A percentile compares a stretch with the other conserved stretches of the same genome.
These are phyloP conservation scores for Colletotrichum higginsianum DNA, from an alignment of 2,329 filamentous ascomycete genomes.

Conservation along the genomic window DNA sequence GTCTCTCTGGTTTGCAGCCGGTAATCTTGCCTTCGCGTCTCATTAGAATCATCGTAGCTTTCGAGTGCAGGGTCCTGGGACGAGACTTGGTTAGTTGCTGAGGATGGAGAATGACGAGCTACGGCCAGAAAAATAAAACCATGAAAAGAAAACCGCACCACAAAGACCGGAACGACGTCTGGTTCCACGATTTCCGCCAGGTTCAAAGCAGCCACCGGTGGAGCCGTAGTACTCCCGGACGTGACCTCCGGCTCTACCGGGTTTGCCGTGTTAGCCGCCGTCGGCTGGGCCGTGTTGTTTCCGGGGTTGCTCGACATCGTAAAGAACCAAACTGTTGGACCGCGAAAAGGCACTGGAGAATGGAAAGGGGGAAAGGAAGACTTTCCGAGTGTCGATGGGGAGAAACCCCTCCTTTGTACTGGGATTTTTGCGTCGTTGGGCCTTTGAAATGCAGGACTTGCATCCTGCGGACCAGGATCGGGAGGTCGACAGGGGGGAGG, in stretches of 20 bases:
- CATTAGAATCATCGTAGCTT: neutral
- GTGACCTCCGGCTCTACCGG: neutral
- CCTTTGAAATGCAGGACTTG: neutral
- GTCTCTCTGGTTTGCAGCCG: neutral
- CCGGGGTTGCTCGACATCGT: neutral
- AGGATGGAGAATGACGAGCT: fast-evolving
- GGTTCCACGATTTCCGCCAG: neutral
- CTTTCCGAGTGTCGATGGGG: neutral
- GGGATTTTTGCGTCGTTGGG: neutral
- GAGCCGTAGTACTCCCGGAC: neutral
- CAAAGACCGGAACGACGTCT: neutral
- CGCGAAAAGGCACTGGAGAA: neutral
- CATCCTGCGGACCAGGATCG: neutral
- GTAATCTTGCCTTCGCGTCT: neutral
- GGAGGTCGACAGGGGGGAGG: neutral
- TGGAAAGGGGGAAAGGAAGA: neutral
- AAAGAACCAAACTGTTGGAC: fast-evolving
- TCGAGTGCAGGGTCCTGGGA: neutral
- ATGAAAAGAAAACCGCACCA: neutral
- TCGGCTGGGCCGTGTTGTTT: neutral
- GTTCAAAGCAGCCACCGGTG: neutral
- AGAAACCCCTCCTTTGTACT: constrained; percentile 4
- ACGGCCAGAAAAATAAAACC: no score
- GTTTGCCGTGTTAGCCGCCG: neutral
- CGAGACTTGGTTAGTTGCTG: neutral